A percentile compares a stretch with the other conserved stretches of the same genome.
Evolutionary conservation across 2,329 filamentous ascomycete species (phyloP).

Genomic region (Aureobasidium melanogenum): DNA sequence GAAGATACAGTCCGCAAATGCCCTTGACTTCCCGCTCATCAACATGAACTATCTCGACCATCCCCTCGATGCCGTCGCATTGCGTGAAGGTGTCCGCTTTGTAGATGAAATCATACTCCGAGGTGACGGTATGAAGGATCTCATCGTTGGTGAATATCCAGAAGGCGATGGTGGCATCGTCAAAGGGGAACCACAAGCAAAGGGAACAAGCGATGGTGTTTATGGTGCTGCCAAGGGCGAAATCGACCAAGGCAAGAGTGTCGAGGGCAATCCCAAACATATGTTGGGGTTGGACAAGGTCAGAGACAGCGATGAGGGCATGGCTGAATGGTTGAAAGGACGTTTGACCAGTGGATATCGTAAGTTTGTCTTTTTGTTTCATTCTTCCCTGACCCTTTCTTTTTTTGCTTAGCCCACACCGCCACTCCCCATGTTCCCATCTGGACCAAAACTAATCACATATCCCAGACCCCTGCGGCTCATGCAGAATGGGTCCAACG

Average conservation of each 20-base stretch:
- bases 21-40: slow-evolving; percentile 30
- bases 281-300: slow-evolving; percentile 19
- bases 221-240: neutral
- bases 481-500: slow-evolving; percentile 28
- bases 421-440: neutral
- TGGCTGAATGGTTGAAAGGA: slow-evolving; percentile 49
- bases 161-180: neutral
- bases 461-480: slow-evolving; percentile 18
- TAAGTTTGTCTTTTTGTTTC: neutral
- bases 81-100: slow-evolving; percentile 50
- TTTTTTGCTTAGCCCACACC: neutral
- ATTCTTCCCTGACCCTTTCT: neutral
- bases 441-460: neutral
- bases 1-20: slow-evolving; percentile 32
- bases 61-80: slow-evolving; percentile 46
- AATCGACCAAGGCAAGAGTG: neutral
- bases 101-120: slow-evolving; percentile 49
- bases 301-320: slow-evolving; percentile 44
- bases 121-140: slow-evolving; percentile 49
- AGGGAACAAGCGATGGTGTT: neutral
- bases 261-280: neutral
- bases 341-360: slow-evolving; percentile 22
- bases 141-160: slow-evolving; percentile 47
- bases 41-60: slow-evolving; percentile 39
- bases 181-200: neutral